These are phyloP conservation scores for Acacia concinna DNA, from an alignment of 331 rosid genomes.

Conservation along the genomic window DNA sequence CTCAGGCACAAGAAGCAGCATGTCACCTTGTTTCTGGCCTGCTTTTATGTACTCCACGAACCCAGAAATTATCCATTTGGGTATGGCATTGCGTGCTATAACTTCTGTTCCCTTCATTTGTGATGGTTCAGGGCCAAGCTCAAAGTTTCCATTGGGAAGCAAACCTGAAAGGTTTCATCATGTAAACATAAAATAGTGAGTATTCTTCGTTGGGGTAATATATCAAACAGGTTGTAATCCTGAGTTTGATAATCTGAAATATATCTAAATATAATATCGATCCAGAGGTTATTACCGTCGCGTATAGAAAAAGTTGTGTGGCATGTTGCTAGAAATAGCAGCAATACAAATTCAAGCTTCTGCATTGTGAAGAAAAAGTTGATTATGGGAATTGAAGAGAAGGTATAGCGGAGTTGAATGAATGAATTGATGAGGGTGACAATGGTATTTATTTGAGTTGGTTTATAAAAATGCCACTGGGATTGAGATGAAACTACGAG, in stretches of 20 bases:
- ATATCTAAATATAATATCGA: background rate
- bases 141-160: constrained; percentile 70
- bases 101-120: constrained; percentile 61
- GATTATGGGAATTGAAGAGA: background rate
- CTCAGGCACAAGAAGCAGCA: constrained; percentile 62
- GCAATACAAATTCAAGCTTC: constrained; percentile 38
- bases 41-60: constrained; percentile 71
- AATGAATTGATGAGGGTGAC: constrained; percentile 24
- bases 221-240: background rate
- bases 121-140: constrained; percentile 57
- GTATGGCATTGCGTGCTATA: constrained; percentile 40
- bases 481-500: constrained; percentile 30
- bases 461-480: constrained; percentile 36
- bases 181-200: background rate
- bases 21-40: constrained; percentile 82
- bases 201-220: background rate
- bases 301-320: constrained; percentile 38
- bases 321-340: constrained; percentile 47
- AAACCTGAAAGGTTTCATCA: constrained; percentile 47
- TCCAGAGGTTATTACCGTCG: constrained; percentile 41
- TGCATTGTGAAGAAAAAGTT: constrained; percentile 34
- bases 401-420: background rate
- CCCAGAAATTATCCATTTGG: constrained; percentile 66
- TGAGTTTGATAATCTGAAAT: background rate
- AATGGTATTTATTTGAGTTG: constrained; percentile 43